A percentile compares a stretch with the other conserved stretches of the same genome.
phyloP scores from a whole-genome alignment of 169 alveolate genomes.

The Eimeria falciformis region DNA sequence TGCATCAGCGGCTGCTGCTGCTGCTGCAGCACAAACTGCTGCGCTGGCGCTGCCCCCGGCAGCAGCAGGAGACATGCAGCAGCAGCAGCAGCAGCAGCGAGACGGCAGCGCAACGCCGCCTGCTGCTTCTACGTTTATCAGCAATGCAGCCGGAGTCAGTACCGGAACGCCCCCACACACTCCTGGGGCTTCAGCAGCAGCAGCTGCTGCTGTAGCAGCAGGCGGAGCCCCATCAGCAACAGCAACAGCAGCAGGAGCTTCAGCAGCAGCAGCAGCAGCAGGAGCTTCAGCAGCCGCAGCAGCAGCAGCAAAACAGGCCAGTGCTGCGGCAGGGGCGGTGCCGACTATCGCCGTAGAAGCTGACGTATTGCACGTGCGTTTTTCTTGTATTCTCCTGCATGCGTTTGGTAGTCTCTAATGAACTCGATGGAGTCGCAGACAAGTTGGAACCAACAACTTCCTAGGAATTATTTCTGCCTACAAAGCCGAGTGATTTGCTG shows the following conservation, averaged over 20 bases:
- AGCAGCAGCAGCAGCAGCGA: constrained; percentile 69
- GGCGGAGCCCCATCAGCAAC: neutral
- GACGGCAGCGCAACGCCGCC: constrained; percentile 32
- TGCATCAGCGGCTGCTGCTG: constrained; percentile 58
- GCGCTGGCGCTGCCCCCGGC: neutral
- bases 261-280: constrained; percentile 33
- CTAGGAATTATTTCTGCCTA: too few relatives aligned
- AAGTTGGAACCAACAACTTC: too few relatives aligned
- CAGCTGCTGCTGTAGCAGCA: too few relatives aligned
- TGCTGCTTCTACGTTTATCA: constrained; percentile 17
- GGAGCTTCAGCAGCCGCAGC: constrained; percentile 1
- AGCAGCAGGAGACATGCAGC: constrained; percentile 16
- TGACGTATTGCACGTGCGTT: constrained; percentile 16
- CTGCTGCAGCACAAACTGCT: constrained; percentile 48
- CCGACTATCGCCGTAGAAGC: constrained; percentile 18
- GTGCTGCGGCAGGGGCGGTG: constrained; percentile 47
- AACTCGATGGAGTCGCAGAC: too few relatives aligned
- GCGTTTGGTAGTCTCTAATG: too few relatives aligned
- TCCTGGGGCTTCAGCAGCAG: constrained; percentile 36
- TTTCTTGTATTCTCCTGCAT: neutral
- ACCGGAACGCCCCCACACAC: neutral
- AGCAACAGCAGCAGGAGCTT: neutral
- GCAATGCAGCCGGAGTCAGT: too few relatives aligned
- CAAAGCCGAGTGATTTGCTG: too few relatives aligned
- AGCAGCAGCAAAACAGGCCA: constrained; percentile 43